Conservation (phyloP, 2,329 filamentous ascomycete genomes). For the Zymoseptoria brevis region DNA sequence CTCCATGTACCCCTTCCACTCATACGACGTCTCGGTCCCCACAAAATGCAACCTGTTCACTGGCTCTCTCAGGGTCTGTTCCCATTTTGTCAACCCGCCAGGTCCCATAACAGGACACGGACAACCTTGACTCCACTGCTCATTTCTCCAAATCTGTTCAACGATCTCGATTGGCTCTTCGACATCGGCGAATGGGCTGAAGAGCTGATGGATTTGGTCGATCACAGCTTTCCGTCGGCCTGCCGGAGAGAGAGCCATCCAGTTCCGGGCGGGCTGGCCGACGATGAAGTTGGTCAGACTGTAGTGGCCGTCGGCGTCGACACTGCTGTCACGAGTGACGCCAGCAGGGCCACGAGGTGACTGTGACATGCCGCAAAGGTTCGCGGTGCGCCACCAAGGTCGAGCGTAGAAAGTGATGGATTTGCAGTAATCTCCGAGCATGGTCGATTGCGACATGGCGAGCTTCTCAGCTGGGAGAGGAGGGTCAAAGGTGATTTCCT, state of each 20-base stretch:
- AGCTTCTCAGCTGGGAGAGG: conserved; percentile 37
- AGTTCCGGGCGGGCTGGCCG: conserved; percentile 32
- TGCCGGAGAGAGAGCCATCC: conserved; percentile 26
- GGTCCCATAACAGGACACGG: conserved; percentile 22
- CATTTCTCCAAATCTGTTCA: conserved; percentile 23
- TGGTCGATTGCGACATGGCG: conserved; percentile 14
- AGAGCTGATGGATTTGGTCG: conserved; percentile 30
- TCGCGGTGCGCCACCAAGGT: conserved; percentile 41
- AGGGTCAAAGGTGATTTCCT: conserved; percentile 43
- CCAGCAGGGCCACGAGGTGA: conserved; percentile 41
- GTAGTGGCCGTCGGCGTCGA: conserved; percentile 18
- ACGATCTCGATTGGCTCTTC: conserved; percentile 28
- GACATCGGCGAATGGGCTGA: conserved; percentile 19
- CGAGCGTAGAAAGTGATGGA: conserved; percentile 40
- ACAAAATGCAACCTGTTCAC: conserved; percentile 44
- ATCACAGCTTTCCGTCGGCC: conserved; percentile 29
- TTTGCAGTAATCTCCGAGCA: conserved; percentile 44
- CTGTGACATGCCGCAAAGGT: conserved; percentile 41
- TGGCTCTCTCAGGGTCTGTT: conserved; percentile 17
- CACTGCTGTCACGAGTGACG: conserved; percentile 41
- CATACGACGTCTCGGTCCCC: conserved; percentile 46
- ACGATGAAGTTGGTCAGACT: conserved; percentile 38
- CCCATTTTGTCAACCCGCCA: conserved; percentile 20
- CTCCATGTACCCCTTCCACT: conserved; percentile 55
- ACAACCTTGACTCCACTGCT: conserved; percentile 25